Percentiles rank a stretch among this genome's conserved stretches.
Conservation (phyloP, 2,329 filamentous ascomycete genomes). For the Aureobasidium sp. region DNA sequence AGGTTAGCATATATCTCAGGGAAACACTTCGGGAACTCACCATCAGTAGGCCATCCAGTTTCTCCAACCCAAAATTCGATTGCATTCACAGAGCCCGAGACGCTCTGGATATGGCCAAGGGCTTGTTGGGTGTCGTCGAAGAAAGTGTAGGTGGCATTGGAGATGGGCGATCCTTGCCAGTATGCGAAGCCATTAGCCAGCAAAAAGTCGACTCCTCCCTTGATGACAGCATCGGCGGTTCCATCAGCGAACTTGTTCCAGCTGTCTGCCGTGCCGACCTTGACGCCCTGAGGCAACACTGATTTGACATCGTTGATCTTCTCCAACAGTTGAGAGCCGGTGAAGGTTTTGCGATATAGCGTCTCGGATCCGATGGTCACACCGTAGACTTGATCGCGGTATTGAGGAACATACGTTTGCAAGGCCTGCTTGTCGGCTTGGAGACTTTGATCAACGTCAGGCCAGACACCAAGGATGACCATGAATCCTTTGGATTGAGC, state of each 20-base stretch:
- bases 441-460: slow-evolving; percentile 57
- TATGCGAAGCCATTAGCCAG: slow-evolving; percentile 66
- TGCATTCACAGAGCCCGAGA: slow-evolving; percentile 47
- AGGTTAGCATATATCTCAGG: background rate
- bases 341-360: slow-evolving; percentile 62
- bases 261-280: slow-evolving; percentile 61
- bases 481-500: slow-evolving; percentile 58
- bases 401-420: slow-evolving; percentile 41
- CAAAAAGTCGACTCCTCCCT: slow-evolving; percentile 53
- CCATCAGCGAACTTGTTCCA: slow-evolving; percentile 68
- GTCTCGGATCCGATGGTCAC: slow-evolving; percentile 66
- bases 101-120: slow-evolving; percentile 53
- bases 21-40: background rate
- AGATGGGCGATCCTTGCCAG: slow-evolving; percentile 58
- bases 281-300: slow-evolving; percentile 45
- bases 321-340: slow-evolving; percentile 49
- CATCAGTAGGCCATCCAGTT: slow-evolving; percentile 57
- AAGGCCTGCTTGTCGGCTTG: slow-evolving; percentile 54
- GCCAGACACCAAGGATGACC: slow-evolving; percentile 65
- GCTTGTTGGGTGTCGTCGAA: slow-evolving; percentile 62
- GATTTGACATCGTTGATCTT: slow-evolving; percentile 57
- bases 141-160: slow-evolving; percentile 55
- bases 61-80: slow-evolving; percentile 64
- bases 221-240: slow-evolving; percentile 57
- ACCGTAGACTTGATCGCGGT: slow-evolving; percentile 55